Percentiles rank a stretch among this genome's conserved stretches.
phyloP scores from a whole-genome alignment of 257 asterid species.

The Fraxinus quadrangulata region DNA sequence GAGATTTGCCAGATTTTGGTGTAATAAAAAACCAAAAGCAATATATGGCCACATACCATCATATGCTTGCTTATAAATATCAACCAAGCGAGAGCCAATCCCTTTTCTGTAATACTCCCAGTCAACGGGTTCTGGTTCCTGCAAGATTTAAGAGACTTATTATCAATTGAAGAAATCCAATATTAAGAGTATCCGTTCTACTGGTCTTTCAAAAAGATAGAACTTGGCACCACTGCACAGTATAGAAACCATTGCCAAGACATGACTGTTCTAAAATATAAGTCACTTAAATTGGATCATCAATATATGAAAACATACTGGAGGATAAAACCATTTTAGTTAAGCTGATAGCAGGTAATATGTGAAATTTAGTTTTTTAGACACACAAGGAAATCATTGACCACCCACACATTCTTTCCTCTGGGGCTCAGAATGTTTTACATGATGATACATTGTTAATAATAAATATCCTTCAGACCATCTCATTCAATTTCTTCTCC shows the following conservation, averaged over 20 bases:
- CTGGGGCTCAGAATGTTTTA: neutral
- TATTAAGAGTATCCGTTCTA: neutral
- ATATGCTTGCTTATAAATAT: conserved; percentile 41
- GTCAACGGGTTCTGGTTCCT: conserved; percentile 56
- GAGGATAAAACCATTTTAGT: neutral
- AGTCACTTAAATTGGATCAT: neutral
- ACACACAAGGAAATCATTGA: neutral
- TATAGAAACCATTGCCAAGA: neutral
- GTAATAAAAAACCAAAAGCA: neutral
- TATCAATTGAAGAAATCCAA: neutral
- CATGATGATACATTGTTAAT: neutral
- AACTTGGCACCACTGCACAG: neutral
- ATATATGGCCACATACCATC: conserved; percentile 30
- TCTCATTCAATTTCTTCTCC: neutral
- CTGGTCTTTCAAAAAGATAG: neutral
- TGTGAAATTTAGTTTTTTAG: neutral
- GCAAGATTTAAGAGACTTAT: conserved; percentile 15
- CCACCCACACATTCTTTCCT: neutral
- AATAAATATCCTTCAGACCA: neutral
- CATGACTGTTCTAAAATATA: neutral
- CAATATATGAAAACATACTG: neutral
- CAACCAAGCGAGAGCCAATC: conserved; percentile 54
- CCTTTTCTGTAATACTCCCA: conserved; percentile 59
- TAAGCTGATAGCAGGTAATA: neutral
- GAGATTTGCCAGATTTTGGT: neutral